These are phyloP conservation scores for Guillardia theta DNA, from an alignment of 78 protist genomes.

Conservation along the genomic window DNA sequence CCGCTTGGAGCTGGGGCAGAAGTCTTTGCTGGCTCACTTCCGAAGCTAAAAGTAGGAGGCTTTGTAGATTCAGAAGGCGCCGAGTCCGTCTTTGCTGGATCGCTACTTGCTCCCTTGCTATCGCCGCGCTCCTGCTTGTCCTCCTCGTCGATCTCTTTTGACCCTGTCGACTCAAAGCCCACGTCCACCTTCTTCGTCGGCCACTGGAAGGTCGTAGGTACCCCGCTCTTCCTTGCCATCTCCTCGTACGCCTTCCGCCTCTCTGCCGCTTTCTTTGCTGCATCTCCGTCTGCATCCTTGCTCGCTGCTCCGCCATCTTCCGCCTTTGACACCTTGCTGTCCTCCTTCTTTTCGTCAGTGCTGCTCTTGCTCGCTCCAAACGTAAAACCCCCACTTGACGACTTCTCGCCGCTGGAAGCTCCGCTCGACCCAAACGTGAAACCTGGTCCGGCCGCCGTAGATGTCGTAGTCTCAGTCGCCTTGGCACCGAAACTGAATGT, in stretches of 20 bases:
- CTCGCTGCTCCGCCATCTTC: neutral
- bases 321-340: no score
- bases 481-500: neutral
- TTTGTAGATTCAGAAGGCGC: neutral
- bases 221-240: neutral
- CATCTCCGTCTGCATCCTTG: neutral
- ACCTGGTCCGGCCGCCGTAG: neutral
- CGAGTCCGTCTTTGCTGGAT: neutral
- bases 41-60: neutral
- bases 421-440: neutral
- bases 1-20: no score
- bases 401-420: neutral
- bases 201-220: neutral
- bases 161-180: conserved; percentile 2
- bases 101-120: neutral
- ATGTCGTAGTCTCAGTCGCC: neutral
- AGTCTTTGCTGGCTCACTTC: no score
- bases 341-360: no score
- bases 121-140: neutral
- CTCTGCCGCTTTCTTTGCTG: neutral
- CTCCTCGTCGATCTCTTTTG: conserved; percentile 1
- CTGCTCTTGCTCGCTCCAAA: no score
- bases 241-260: neutral
- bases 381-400: no score
- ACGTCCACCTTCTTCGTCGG: conserved; percentile 6